Evolutionary conservation across 352 stramenopile species (phyloP).

Genomic region (Phytophthora kernoviae): DNA sequence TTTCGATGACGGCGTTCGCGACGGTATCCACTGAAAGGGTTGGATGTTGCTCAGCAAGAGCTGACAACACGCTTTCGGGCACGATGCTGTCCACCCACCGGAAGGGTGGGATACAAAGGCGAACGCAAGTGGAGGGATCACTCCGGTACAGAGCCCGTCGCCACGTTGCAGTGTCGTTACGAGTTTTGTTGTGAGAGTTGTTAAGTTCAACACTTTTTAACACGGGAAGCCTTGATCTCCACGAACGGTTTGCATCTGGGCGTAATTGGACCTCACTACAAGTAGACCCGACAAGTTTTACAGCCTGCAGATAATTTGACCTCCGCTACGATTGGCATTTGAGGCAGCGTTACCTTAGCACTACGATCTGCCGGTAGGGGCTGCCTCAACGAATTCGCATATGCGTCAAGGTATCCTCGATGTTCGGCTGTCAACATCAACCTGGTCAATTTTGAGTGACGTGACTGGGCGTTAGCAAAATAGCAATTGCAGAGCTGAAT

Average conservation of each 20-base stretch:
- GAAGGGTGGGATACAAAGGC: constrained; percentile 3
- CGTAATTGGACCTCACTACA: too few relatives aligned
- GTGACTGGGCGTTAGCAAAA: too few relatives aligned
- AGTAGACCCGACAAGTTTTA: background rate
- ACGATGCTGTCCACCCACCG: constrained; percentile 5
- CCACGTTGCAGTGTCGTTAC: background rate
- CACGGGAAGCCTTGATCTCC: too few relatives aligned
- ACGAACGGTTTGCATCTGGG: too few relatives aligned
- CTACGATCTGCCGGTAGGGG: background rate
- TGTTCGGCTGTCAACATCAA: too few relatives aligned
- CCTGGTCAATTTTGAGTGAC: too few relatives aligned
- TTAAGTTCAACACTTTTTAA: background rate
- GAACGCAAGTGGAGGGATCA: constrained; percentile 25
- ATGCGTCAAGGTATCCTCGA: too few relatives aligned
- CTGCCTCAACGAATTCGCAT: background rate
- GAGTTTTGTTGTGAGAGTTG: background rate
- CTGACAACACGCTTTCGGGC: background rate
- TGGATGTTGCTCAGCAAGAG: constrained; percentile 34
- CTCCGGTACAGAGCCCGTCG: background rate
- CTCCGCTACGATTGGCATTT: too few relatives aligned
- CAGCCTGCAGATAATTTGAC: background rate
- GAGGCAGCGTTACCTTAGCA: background rate
- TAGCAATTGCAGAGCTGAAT: too few relatives aligned
- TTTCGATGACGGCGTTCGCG: background rate
- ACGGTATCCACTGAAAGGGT: background rate